Conservation (phyloP, 2,329 filamentous ascomycete species). For the Arthroderma uncinatum region DNA sequence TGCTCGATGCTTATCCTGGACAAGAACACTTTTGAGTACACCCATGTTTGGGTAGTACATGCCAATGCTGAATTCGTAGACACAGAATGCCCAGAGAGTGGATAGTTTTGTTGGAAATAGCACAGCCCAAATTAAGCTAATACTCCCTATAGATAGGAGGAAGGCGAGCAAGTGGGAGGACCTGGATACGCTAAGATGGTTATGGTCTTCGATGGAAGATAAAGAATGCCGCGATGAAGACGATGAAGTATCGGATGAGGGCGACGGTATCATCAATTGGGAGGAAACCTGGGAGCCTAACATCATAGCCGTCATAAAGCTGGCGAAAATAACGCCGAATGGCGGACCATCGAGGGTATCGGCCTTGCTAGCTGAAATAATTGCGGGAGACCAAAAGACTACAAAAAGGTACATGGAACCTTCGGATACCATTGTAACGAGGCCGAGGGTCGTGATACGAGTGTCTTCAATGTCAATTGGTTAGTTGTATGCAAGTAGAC, state of each 20-base stretch:
- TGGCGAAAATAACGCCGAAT: constrained; percentile 36
- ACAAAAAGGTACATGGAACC: constrained; percentile 53
- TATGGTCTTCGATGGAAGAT: not conserved
- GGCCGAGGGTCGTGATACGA: constrained; percentile 41
- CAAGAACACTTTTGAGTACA: constrained; percentile 43
- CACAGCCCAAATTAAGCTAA: constrained; percentile 35
- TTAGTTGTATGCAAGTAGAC: not conserved
- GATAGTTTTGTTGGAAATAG: constrained; percentile 30
- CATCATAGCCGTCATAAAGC: constrained; percentile 50
- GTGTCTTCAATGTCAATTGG: constrained; percentile 25
- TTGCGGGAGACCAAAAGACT: constrained; percentile 50
- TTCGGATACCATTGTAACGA: constrained; percentile 46
- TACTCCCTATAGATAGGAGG: constrained; percentile 29
- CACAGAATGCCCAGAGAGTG: constrained; percentile 47
- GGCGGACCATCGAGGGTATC: constrained; percentile 17
- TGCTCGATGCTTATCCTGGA: constrained; percentile 45
- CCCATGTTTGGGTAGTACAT: constrained; percentile 48
- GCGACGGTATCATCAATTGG: constrained; percentile 16
- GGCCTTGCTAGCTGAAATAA: constrained; percentile 34
- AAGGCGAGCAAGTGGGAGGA: constrained; percentile 30
- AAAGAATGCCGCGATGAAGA: not conserved
- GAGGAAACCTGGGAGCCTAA: constrained; percentile 48
- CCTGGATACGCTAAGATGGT: constrained; percentile 22
- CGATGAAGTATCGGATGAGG: not conserved
- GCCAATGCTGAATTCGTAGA: constrained; percentile 48